phyloP scores from a whole-genome alignment of 2,329 filamentous ascomycete species.

The Neurospora sp. region DNA sequence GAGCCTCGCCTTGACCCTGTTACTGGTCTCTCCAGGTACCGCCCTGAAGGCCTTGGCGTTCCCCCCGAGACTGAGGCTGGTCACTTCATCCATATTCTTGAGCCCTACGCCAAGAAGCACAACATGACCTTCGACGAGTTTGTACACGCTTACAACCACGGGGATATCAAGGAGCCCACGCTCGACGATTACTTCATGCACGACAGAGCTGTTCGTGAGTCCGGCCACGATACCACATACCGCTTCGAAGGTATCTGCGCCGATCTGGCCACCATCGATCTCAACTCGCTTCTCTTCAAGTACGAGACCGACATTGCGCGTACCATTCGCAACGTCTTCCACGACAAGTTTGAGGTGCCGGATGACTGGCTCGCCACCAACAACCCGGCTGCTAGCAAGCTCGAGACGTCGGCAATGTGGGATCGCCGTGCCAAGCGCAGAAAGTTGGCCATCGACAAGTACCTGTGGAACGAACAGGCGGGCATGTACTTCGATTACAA shows the following conservation, averaged over 20 bases:
- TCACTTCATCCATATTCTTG: conserved; percentile 76
- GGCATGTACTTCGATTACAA: conserved; percentile 99
- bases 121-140: conserved; percentile 76
- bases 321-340: conserved; percentile 75
- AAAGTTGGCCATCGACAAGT: conserved; percentile 80
- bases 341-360: conserved; percentile 73
- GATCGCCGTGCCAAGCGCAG: conserved; percentile 79
- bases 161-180: conserved; percentile 69
- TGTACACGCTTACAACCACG: conserved; percentile 77
- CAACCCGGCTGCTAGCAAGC: conserved; percentile 44
- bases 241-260: conserved; percentile 82
- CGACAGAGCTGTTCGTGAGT: conserved; percentile 90
- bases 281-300: conserved; percentile 93
- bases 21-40: conserved; percentile 75
- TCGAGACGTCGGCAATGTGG: conserved; percentile 81
- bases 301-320: conserved; percentile 91
- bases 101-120: conserved; percentile 76
- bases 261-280: conserved; percentile 83
- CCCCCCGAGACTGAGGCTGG: conserved; percentile 84
- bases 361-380: conserved; percentile 67
- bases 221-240: conserved; percentile 93
- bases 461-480: conserved; percentile 83
- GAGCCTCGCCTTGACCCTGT: conserved; percentile 68
- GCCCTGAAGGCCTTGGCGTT: conserved; percentile 73
- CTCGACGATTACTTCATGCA: conserved; percentile 94